These are phyloP conservation scores for Phaeosphaeriaceae sp. DNA, from an alignment of 2,329 filamentous ascomycete genomes.

Conservation along the genomic window DNA sequence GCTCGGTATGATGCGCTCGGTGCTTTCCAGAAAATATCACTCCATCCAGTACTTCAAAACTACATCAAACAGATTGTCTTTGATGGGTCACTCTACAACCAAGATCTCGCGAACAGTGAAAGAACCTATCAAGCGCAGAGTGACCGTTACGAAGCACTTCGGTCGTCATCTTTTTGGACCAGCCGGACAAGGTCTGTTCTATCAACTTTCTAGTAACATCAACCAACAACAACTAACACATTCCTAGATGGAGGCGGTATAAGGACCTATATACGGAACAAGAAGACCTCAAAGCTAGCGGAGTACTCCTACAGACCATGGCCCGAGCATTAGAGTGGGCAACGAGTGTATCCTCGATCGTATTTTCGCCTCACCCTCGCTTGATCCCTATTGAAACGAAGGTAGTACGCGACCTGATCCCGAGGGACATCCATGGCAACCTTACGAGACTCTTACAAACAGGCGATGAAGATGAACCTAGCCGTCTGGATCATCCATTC, in stretches of 20 bases:
- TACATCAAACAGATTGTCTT: slow-evolving; percentile 43
- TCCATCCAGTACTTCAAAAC: slow-evolving; percentile 27
- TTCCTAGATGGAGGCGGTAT: slow-evolving; percentile 31
- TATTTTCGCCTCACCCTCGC: slow-evolving; percentile 33
- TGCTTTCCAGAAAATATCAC: slow-evolving; percentile 33
- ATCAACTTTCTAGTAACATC: background rate
- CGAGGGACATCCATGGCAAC: too few species aligned
- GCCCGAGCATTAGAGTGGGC: slow-evolving; percentile 29
- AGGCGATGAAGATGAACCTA: too few species aligned
- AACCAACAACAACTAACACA: background rate
- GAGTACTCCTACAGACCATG: slow-evolving; percentile 32
- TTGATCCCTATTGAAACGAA: slow-evolving; percentile 28
- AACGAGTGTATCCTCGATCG: slow-evolving; percentile 31
- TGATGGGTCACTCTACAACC: slow-evolving; percentile 34
- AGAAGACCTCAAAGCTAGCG: slow-evolving; percentile 29
- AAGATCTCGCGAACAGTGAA: slow-evolving; percentile 18
- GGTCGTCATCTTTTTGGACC: slow-evolving; percentile 15
- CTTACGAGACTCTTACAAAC: background rate
- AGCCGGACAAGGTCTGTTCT: slow-evolving; percentile 19
- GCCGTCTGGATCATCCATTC: slow-evolving; percentile 31
- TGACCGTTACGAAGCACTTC: slow-evolving; percentile 13
- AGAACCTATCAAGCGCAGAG: too few species aligned
- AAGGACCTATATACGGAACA: slow-evolving; percentile 33
- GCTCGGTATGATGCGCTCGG: slow-evolving; percentile 38
- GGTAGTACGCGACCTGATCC: slow-evolving; percentile 28